Percentiles rank a stretch among this genome's conserved stretches.
Evolutionary conservation across 2,329 filamentous ascomycete species (phyloP).

Genomic region (Monosporascus sp.): DNA sequence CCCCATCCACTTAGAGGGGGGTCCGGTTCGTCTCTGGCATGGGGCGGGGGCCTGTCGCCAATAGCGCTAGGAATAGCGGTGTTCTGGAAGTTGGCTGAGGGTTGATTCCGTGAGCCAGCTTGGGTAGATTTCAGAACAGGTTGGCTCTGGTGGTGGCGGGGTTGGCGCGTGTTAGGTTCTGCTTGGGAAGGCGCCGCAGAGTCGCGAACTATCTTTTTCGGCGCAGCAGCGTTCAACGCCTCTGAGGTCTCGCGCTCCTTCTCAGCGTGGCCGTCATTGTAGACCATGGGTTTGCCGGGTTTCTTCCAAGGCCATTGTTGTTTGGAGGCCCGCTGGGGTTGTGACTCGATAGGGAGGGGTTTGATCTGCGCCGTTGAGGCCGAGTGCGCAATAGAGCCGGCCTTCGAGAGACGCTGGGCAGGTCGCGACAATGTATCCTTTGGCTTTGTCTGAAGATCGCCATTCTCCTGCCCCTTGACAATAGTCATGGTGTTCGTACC

Average conservation of each 20-base stretch:
- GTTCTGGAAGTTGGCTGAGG: conserved; percentile 15
- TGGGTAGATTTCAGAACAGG: conserved; percentile 40
- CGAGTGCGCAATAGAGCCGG: conserved; percentile 12
- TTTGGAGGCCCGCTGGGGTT: conserved; percentile 3
- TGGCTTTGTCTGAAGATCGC: conserved; percentile 7
- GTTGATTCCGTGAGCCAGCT: conserved; percentile 38
- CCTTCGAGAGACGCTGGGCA: conserved; percentile 27
- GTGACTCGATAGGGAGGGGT: conserved; percentile 1
- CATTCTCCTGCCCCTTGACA: conserved; percentile 41
- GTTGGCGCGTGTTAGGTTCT: conserved; percentile 4
- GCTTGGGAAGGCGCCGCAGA: neutral
- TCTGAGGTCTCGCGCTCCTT: conserved; percentile 3
- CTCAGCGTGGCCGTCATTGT: conserved; percentile 17
- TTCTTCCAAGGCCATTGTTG: conserved; percentile 7
- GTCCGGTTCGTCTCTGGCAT: too few relatives aligned
- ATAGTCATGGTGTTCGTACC: conserved; percentile 15
- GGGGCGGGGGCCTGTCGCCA: neutral
- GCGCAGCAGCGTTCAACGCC: neutral
- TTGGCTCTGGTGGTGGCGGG: conserved; percentile 50
- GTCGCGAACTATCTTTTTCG: neutral
- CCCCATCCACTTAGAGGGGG: too few relatives aligned
- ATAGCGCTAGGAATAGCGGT: conserved; percentile 2
- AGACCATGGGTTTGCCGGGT: conserved; percentile 14
- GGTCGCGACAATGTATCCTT: conserved; percentile 35
- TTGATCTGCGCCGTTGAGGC: conserved; percentile 16